Conservation (phyloP, 1,139 yeast species). For the Pichia sp. region DNA sequence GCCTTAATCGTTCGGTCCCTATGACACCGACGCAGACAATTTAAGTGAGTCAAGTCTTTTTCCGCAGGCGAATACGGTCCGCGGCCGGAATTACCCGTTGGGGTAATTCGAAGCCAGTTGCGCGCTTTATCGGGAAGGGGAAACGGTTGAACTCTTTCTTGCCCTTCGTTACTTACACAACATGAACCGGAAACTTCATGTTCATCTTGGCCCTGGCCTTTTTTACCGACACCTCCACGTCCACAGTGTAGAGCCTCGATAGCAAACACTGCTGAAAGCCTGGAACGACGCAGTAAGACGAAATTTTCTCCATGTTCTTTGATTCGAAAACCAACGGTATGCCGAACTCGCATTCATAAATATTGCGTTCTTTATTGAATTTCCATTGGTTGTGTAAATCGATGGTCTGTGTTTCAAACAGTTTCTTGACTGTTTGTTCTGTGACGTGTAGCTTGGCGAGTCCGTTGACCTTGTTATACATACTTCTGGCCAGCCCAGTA, state of each 20-base stretch:
- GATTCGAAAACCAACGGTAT: constrained; percentile 18
- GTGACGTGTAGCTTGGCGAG: constrained; percentile 5
- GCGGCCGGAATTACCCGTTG: not conserved
- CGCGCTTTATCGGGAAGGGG: not conserved
- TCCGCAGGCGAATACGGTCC: not conserved
- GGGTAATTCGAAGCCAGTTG: not conserved
- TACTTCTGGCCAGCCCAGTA: constrained; percentile 10
- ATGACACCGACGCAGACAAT: not conserved
- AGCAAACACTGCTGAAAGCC: constrained; percentile 25
- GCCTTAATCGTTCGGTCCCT: not conserved
- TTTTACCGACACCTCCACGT: constrained; percentile 12
- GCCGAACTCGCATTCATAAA: constrained; percentile 13
- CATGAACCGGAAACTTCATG: constrained; percentile 10
- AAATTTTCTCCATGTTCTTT: constrained; percentile 9
- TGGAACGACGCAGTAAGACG: constrained; percentile 18
- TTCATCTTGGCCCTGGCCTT: constrained; percentile 10
- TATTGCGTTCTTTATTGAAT: constrained; percentile 5
- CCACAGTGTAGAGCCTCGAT: constrained; percentile 21
- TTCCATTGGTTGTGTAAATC: constrained; percentile 15
- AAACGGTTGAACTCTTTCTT: too few species aligned
- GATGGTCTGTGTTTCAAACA: constrained; percentile 14
- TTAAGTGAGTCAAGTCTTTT: not conserved
- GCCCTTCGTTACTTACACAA: not conserved
- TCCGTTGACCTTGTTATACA: constrained; percentile 15
- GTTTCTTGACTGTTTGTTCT: constrained; percentile 9